Base-by-base conservation (phyloP, 495 filamentous ascomycete genomes). In the Daldinia childiae region DNA sequence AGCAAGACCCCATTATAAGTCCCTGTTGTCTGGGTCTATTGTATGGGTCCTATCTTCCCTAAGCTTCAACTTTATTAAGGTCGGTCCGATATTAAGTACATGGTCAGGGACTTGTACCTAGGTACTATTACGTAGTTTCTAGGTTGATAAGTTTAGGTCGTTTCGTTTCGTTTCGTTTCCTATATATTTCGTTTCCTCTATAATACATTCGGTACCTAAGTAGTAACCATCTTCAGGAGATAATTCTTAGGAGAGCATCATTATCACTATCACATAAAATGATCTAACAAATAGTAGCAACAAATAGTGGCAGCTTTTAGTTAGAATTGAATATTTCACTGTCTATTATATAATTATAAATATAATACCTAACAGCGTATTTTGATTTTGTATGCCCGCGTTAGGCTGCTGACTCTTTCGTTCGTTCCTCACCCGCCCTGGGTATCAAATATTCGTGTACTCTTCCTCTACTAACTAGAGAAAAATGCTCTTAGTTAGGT, bases 281-380 rank as follows among this genome's bases (percentile, higher is more conserved):
- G 3, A 15, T 15, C 15, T 0, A 48, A 62, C 9, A 34, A n/a
- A 39, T 63, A 43, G 26, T 61, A 55, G 26, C 61, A 68, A 57
- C 65, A n/a, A n/a, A n/a, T 63, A 43, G 26, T 61, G 60, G 26
- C 61, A 68, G 61, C 65, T 43, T 39, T 6, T 60, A 63, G 70
- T 6, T 60, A 63, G 70, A 73, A 73, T 73, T 32, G 64, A 73
- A 73, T 57, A 41, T 65, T n/a, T 56, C 70, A 41, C 64, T 72
- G 61, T 65, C 50, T 67, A 73, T 73, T 68, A 68, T 60, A 68
- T 60, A 68, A 21, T 62, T 21, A 50, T 68, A 73, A 54, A 65
- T 73, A 65, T 62, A 73, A 65, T 54, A 52, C 65, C 17, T 24
- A 58, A 68, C 60, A 64, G 48, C 59, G 36, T 57, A 61, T 61